Base-by-base conservation (phyloP, 108 stramenopile genomes). In the Nitzschia inconspicua region DNA sequence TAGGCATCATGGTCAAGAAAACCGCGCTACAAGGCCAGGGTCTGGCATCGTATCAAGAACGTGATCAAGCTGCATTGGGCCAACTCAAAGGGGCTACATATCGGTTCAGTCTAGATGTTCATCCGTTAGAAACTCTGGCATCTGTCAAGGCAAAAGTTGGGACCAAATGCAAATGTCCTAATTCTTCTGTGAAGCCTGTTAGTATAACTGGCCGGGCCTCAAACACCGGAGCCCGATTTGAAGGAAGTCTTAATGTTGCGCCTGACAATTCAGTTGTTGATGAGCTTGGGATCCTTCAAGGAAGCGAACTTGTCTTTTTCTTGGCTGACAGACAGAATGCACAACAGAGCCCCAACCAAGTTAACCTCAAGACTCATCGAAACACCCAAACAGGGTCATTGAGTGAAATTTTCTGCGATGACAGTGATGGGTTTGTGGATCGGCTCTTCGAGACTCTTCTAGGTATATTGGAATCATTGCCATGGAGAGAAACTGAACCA, bases 91-190 rank as follows among this genome's bases (percentile, higher is more conserved):
- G 18, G n/a, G 49, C 25, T 18, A 66, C 66, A 35, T 63, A 71
- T 19, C 76, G 85, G 0, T 91, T 91, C 48, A 24, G 76, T 53
- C 55, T 95, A 39, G 78, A 95, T 47, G 57, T 91, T 7, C 93
- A 95, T 60, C 88, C 88, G 13, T 81, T 95, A 11, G 86, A 95
- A 65, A 89, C 93, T 9, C 47, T 91, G 49, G 48, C 41, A n/a
- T 78, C 84, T 29, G 70, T 95, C 9, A 88, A 84, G 41, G 37
- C 22, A 28, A 81, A 88, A 63, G 70, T 95, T 60, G 83, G 86
- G 7, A 16, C 36, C 3, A 47, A 72, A 34, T 88, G 86, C 53
- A 58, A 90, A 5, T 80, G 78, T 54, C 57, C 64, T 34, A 39
- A 70, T 2, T 41, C 75, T 6, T 60, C 71, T 20, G 76, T 90